Percentiles rank a stretch among this genome's conserved stretches.
Evolutionary conservation across 1,284 basidiomycete species (phyloP).

Genomic region (Pseudomicrostroma phylloplanum): DNA sequence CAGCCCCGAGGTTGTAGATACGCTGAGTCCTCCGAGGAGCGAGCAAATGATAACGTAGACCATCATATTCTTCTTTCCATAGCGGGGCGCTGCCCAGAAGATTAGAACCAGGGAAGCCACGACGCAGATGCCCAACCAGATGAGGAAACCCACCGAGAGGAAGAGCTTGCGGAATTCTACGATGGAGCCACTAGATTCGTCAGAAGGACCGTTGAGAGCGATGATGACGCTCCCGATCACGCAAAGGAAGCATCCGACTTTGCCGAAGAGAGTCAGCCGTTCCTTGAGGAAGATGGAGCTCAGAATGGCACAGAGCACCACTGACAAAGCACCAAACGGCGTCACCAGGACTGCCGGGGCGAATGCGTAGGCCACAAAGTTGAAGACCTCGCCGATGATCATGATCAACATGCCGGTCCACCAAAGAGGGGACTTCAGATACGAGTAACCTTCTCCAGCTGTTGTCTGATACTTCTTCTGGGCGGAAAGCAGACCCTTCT

Average conservation of each 20-base stretch:
- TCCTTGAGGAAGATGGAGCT: conserved; percentile 91
- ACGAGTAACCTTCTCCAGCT: conserved; percentile 87
- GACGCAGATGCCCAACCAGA: conserved; percentile 58
- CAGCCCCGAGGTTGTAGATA: conserved; percentile 89
- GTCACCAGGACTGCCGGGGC: conserved; percentile 85
- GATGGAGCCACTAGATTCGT: conserved; percentile 74
- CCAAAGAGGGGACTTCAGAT: conserved; percentile 58
- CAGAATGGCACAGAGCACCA: conserved; percentile 86
- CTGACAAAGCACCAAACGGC: conserved; percentile 91
- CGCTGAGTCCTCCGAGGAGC: conserved; percentile 91
- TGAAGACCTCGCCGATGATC: conserved; percentile 34
- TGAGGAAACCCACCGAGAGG: conserved; percentile 76
- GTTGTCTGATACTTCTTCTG: conserved; percentile 55
- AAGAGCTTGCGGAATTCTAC: conserved; percentile 72
- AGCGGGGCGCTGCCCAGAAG: conserved; percentile 74
- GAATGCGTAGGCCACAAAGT: conserved; percentile 69
- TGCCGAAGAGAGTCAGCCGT: conserved; percentile 57
- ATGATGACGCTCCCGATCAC: conserved; percentile 69
- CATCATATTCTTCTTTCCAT: conserved; percentile 88
- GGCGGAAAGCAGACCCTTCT: conserved; percentile 57
- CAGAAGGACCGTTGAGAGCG: conserved; percentile 70
- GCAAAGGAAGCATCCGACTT: conserved; percentile 74
- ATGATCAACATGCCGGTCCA: conserved; percentile 50
- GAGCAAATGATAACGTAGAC: conserved; percentile 74
- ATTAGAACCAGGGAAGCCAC: conserved; percentile 32